phyloP scores from a whole-genome alignment of 2,329 filamentous ascomycete genomes.

The Diaporthe longicolla region DNA sequence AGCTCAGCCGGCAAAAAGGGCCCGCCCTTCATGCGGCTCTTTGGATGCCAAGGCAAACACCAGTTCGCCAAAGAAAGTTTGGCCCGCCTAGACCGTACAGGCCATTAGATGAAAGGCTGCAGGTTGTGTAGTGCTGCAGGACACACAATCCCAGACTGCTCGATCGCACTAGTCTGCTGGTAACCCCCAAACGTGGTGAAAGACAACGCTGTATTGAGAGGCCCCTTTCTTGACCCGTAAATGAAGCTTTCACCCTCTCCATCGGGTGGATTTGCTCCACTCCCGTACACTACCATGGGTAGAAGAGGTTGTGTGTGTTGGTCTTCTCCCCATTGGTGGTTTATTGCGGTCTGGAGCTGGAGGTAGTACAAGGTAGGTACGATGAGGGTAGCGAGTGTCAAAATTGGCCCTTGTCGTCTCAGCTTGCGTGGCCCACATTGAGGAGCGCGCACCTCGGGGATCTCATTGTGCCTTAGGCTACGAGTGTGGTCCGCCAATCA shows the following conservation, averaged over 20 bases:
- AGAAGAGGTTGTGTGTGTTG: background rate
- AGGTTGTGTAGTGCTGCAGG: background rate
- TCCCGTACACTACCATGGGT: background rate
- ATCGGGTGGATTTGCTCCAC: background rate
- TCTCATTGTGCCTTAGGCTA: background rate
- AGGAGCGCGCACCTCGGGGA: background rate
- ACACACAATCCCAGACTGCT: background rate
- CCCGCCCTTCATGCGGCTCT: background rate
- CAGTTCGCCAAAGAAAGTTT: slow-evolving; percentile 13
- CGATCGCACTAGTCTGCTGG: background rate
- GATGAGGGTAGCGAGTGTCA: slow-evolving; percentile 14
- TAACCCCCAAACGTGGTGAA: background rate
- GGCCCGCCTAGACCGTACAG: background rate
- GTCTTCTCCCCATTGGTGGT: background rate
- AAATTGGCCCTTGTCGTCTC: slow-evolving; percentile 13
- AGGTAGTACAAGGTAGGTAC: background rate
- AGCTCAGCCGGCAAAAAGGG: background rate
- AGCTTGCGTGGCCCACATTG: slow-evolving; percentile 1
- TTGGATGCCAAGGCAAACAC: slow-evolving; percentile 37
- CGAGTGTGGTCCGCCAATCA: background rate
- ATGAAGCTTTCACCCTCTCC: slow-evolving; percentile 24
- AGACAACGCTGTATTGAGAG: background rate
- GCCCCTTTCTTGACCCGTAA: slow-evolving; percentile 7
- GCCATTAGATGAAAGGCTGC: background rate
- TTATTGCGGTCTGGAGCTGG: background rate